These are phyloP conservation scores for Panaeolus papilionaceus DNA, from an alignment of 768 basidiomycete genomes.

Conservation along the genomic window DNA sequence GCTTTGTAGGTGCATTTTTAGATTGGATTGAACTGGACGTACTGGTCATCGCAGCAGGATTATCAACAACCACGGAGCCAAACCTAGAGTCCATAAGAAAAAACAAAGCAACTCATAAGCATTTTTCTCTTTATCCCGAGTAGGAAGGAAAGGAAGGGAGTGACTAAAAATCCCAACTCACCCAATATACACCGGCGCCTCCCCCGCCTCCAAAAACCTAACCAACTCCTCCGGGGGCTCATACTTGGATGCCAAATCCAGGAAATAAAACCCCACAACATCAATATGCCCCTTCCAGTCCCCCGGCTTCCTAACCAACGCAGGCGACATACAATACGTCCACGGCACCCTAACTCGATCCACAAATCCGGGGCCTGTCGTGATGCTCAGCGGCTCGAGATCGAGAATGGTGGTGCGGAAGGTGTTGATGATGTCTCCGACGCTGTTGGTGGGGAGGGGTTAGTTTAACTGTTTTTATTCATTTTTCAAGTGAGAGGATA, in stretches of 20 bases:
- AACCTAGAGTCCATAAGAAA: constrained; percentile 43
- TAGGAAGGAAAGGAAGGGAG: no score
- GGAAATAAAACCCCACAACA: constrained; percentile 70
- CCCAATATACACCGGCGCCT: constrained; percentile 67
- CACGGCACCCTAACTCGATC: constrained; percentile 63
- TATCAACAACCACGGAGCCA: constrained; percentile 65
- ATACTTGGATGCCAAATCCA: constrained; percentile 57
- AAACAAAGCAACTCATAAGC: no score
- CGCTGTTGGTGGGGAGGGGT: constrained; percentile 35
- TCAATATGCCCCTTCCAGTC: constrained; percentile 73
- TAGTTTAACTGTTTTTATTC: no score
- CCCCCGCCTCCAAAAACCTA: constrained; percentile 53
- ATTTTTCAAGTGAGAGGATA: background rate
- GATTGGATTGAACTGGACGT: constrained; percentile 17
- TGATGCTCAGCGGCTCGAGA: constrained; percentile 51
- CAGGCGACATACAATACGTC: constrained; percentile 68
- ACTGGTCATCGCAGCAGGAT: constrained; percentile 60
- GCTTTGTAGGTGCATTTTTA: no score
- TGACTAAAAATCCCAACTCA: constrained; percentile 23
- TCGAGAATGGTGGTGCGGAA: constrained; percentile 58
- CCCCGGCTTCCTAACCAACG: constrained; percentile 61
- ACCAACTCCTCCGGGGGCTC: constrained; percentile 52
- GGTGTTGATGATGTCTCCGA: constrained; percentile 64
- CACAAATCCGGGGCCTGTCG: constrained; percentile 55
- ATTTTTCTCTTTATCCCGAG: no score